phyloP scores from a whole-genome alignment of 805 yeast genomes.

The Isabelozyma heimii region DNA sequence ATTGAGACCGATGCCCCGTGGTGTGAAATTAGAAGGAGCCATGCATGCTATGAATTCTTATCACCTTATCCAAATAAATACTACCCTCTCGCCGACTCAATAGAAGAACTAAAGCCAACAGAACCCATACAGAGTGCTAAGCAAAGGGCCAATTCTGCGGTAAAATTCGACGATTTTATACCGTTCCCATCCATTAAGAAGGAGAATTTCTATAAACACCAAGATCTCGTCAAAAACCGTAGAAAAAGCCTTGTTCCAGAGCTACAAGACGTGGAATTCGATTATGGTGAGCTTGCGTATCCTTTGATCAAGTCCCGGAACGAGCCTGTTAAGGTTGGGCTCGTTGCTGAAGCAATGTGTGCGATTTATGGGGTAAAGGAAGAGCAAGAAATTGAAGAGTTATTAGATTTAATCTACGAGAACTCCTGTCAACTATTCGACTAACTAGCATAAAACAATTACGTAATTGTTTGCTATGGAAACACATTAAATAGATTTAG shows the following conservation, averaged over 20 bases:
- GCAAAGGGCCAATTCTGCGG: constrained; percentile 14
- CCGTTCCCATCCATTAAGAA: constrained; percentile 68
- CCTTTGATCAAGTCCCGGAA: constrained; percentile 79
- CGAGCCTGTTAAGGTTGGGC: constrained; percentile 86
- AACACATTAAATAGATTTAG: too few relatives aligned
- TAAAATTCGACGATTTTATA: constrained; percentile 46
- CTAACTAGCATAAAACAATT: constrained; percentile 1
- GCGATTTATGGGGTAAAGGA: constrained; percentile 25
- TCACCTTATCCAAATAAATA: constrained; percentile 53
- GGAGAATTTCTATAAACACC: constrained; percentile 49
- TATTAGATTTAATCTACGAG: constrained; percentile 33
- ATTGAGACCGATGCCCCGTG: constrained; percentile 98
- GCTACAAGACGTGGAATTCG: constrained; percentile 10
- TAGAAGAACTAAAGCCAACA: constrained; percentile 5
- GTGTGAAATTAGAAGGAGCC: constrained; percentile 90
- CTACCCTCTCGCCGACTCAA: constrained; percentile 38
- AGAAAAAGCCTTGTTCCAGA: constrained; percentile 6
- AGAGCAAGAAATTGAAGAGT: constrained; percentile 25
- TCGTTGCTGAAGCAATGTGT: constrained; percentile 59
- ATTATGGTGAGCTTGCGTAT: constrained; percentile 23
- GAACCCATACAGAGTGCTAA: not conserved
- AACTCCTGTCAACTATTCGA: constrained; percentile 34
- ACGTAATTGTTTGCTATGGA: not conserved
- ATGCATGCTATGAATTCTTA: constrained; percentile 64
- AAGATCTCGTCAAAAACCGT: constrained; percentile 7